Percentiles rank a stretch among this genome's conserved stretches.
phyloP scores from a whole-genome alignment of 2,329 filamentous ascomycete species.

The Teratosphaeria zuluensis region DNA sequence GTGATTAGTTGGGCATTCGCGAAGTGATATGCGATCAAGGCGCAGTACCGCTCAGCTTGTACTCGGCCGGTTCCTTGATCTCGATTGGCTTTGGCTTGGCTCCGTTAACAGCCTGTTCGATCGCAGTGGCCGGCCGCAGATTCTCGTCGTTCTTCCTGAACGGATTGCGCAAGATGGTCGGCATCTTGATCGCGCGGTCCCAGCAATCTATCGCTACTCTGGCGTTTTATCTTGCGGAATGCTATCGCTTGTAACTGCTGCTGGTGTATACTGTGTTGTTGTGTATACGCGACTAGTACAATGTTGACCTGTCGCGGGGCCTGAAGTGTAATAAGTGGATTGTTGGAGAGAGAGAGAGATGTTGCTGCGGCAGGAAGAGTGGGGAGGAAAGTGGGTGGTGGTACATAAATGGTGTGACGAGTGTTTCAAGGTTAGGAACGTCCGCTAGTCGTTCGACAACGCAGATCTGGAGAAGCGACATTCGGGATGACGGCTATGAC shows the following conservation, averaged over 20 bases:
- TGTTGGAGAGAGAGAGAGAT: not conserved
- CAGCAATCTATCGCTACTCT: not conserved
- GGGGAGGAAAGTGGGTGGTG: not conserved
- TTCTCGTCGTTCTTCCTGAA: constrained; percentile 30
- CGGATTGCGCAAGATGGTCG: constrained; percentile 28
- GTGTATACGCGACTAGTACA: not conserved
- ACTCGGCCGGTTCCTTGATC: constrained; percentile 38
- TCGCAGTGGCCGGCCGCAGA: constrained; percentile 13
- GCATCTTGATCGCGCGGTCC: constrained; percentile 18
- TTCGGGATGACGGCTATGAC: not conserved
- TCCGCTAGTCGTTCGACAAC: not conserved
- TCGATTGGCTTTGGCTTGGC: constrained; percentile 28
- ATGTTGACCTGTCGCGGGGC: not conserved
- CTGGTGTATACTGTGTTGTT: not conserved
- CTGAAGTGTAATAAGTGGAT: not conserved
- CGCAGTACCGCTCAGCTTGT: constrained; percentile 41
- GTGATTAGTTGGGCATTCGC: constrained; percentile 1
- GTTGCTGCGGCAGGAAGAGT: not conserved
- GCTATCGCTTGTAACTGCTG: not conserved
- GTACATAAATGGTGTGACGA: not conserved
- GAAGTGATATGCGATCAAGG: not conserved
- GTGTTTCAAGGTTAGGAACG: not conserved
- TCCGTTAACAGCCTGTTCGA: constrained; percentile 7
- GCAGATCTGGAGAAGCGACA: not conserved
- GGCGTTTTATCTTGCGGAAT: not conserved